Evolutionary conservation across 352 stramenopile species (phyloP), one percentile per base, ranked within the genome.

Genomic region (Globisporangium nunn): DNA sequence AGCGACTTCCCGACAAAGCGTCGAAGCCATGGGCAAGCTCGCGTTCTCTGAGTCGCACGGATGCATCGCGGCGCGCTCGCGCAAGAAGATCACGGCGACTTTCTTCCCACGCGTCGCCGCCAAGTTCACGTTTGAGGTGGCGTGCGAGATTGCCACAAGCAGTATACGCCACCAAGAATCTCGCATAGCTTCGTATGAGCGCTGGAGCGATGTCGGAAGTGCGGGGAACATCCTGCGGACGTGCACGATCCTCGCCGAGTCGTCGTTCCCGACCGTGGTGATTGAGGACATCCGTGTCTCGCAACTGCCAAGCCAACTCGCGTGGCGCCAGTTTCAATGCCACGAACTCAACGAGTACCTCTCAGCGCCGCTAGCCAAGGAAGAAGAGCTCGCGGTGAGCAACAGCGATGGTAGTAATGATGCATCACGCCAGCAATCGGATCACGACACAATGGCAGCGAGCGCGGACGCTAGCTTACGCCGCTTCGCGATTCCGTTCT

Each of bases 231-330:
- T 40, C n/a, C 43, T 31, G 23, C 44, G 45, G 11, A 65, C 60
- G 29, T 88, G 78, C 55, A 57, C 63, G n/a, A 72, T 93, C 46
- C 59, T 64, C 28, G 83, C 78, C 5, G 75, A 91, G 50, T 85
- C 89, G 10, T 94, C 87, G 1, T 97, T 97, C 50, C 88, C 88
- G 3, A 91, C 81, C 0, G 59, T 97, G 7, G 62, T 96, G 18
- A 85, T 97, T 56, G 67, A 92, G 29, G 86, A 96, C 52, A 74
- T 95, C 29, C 75, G 86, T 14, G 70, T 94, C 17, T 72, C 78
- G 35, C 59, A 76, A 18, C 41, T 75, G 2, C 64, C 81, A 35
- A 85, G 73, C 18, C 53, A 74, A 10, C 56, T 88, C 14, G 75
- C 71, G 0, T 94, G 85, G 82, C 53, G 73, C 2, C 80, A 92